Percentiles rank a stretch among this genome's conserved stretches.
Conservation (phyloP, 1,284 basidiomycete species). For the Papiliotrema fonsecae region DNA sequence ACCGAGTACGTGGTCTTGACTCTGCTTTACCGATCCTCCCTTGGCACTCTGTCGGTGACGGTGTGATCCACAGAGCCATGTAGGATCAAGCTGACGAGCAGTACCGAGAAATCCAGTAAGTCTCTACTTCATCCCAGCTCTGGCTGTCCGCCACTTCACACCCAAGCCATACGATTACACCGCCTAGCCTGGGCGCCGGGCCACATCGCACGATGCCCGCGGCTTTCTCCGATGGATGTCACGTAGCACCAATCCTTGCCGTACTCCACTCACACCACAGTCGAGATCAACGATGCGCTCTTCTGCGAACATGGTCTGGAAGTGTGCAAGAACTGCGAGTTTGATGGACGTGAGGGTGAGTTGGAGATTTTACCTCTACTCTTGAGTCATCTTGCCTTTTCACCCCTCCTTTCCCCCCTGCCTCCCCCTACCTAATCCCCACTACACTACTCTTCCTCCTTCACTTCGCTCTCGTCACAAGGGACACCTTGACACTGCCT, state of each 20-base stretch:
- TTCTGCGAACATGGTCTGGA: conserved; percentile 50
- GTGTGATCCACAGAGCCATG: no score
- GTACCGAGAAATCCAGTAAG: conserved; percentile 27
- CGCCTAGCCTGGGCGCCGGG: background rate
- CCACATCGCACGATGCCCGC: no score
- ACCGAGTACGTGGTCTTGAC: conserved; percentile 37
- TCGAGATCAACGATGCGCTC: conserved; percentile 50
- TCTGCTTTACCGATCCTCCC: background rate
- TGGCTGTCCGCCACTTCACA: background rate
- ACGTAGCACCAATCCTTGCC: background rate
- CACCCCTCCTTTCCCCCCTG: background rate
- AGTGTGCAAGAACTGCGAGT: conserved; percentile 43
- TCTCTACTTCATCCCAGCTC: background rate
- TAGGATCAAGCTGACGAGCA: conserved; percentile 1
- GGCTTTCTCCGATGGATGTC: background rate
- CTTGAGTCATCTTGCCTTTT: background rate
- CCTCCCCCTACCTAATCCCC: no score
- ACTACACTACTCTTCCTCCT: no score
- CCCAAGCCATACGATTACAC: background rate
- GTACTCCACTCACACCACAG: conserved; percentile 14
- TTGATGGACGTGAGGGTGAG: conserved; percentile 44
- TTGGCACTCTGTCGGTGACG: no score
- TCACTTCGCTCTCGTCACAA: no score
- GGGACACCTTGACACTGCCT: no score
- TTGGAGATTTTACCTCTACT: background rate